Evolutionary conservation across 305 asterid species (phyloP), one percentile per base, ranked within the genome.

Genomic region (Andrographis paniculata): DNA sequence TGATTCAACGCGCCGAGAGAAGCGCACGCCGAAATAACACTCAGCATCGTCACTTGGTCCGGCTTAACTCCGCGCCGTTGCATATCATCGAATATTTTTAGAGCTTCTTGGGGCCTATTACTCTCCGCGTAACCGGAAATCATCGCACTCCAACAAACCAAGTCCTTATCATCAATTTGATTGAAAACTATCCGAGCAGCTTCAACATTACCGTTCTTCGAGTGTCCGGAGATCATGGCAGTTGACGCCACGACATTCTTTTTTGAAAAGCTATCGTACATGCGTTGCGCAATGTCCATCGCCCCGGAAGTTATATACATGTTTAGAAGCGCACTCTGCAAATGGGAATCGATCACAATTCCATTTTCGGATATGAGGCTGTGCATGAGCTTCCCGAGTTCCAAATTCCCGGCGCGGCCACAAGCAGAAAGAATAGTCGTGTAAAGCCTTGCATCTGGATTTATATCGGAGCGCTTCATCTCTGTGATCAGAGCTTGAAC

Each of bases 111-210:
- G 41, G 96, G 87, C 45, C 43, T 66, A 36, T 62, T 74, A 10
- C 89, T 78, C 63, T 74, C 74, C 28, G 93, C 94, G 66, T 78
- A 87, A 19, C 94, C 80, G 44, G 86, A 68, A 46, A 87, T 78
- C 94, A 87, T 81, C 4, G 97, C 91, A 56, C 94, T 84, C 94
- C 95, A 87, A 58, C 92, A 84, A 27, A 87, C 66, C 58, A 84
- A 59, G 67, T 81, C 95, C 55, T 72, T 81, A 16, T 72, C 61
- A 2, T 40, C 58, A 62, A 71, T 79, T 62, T 57, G 66, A 62
- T 79, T 67, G 50, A 84, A 87, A 55, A 87, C 60, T 37, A 51
- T 42, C 15, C 77, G 75, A 54, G 92, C 94, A 52, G 80, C 80
- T 57, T 75, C 74, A 37, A 87, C 28, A 44, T 61, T 64, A 18